A percentile compares a stretch with the other conserved stretches of the same genome.
Conservation (phyloP, 2,329 filamentous ascomycete species). For the Botrytis fragariae region DNA sequence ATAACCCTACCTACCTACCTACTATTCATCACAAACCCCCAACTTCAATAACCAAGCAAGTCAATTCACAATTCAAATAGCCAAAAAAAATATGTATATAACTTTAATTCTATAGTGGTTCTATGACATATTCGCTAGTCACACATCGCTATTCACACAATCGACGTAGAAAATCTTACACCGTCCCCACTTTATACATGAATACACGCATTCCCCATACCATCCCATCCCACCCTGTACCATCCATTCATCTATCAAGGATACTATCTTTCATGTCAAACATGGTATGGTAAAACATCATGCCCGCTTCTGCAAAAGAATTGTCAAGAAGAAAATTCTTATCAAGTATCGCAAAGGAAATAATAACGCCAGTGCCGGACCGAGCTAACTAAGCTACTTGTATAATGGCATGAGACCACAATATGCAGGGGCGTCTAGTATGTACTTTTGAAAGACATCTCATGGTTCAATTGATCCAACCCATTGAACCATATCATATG, state of each 20-base stretch:
- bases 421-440: background rate
- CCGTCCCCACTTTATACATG: background rate
- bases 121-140: background rate
- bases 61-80: background rate
- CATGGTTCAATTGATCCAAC: slow-evolving; percentile 7
- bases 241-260: background rate
- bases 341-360: slow-evolving; percentile 2
- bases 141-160: background rate
- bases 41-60: background rate
- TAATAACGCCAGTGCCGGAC: background rate
- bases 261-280: background rate
- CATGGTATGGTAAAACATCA: background rate
- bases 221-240: background rate
- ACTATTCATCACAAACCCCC: background rate
- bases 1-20: too few species aligned
- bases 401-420: background rate
- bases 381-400: background rate
- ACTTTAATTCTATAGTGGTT: background rate
- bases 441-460: slow-evolving; percentile 7
- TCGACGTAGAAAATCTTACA: background rate
- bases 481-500: background rate
- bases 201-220: background rate
- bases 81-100: background rate
- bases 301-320: background rate
- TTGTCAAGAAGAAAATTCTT: background rate